A percentile compares a stretch with the other conserved stretches of the same genome.
phyloP scores from a whole-genome alignment of 176 grass and related monocot genomes.

The Phragmites australis region DNA sequence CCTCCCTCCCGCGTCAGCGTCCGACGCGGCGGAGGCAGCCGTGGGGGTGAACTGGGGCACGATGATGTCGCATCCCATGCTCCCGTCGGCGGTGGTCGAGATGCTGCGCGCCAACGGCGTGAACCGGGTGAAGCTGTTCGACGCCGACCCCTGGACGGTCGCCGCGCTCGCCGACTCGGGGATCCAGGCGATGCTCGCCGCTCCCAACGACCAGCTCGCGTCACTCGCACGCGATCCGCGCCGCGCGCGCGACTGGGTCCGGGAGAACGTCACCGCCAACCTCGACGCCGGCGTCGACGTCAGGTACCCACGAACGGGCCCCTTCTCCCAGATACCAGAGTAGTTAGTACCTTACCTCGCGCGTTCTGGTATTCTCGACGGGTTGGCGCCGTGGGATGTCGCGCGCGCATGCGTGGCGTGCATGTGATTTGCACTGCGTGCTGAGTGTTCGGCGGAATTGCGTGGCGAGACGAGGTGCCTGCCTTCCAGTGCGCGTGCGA shows the following conservation, averaged over 20 bases:
- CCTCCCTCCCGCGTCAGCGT: background rate
- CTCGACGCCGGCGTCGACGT: slow-evolving; percentile 63
- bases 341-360: background rate
- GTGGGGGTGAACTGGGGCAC: slow-evolving; percentile 86
- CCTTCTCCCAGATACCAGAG: background rate
- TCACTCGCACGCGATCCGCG: slow-evolving; percentile 41
- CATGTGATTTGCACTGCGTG: background rate
- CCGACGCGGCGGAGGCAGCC: slow-evolving; percentile 7
- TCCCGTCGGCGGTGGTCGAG: slow-evolving; percentile 49
- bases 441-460: background rate
- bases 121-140: slow-evolving; percentile 73
- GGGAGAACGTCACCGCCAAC: slow-evolving; percentile 65
- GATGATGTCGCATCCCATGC: slow-evolving; percentile 85
- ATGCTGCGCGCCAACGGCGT: slow-evolving; percentile 71
- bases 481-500: background rate
- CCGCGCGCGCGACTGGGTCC: slow-evolving; percentile 63
- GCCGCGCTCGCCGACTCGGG: slow-evolving; percentile 52
- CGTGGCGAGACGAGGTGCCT: background rate
- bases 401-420: background rate
- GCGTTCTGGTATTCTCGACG: background rate
- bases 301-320: slow-evolving; percentile 28
- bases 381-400: background rate
- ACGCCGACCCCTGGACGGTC: slow-evolving; percentile 86
- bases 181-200: slow-evolving; percentile 71
- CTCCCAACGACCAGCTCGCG: slow-evolving; percentile 78